A percentile compares a stretch with the other conserved stretches of the same genome.
Evolutionary conservation across 202 grass and related monocot species (phyloP).

Genomic region (Musa balbisiana): DNA sequence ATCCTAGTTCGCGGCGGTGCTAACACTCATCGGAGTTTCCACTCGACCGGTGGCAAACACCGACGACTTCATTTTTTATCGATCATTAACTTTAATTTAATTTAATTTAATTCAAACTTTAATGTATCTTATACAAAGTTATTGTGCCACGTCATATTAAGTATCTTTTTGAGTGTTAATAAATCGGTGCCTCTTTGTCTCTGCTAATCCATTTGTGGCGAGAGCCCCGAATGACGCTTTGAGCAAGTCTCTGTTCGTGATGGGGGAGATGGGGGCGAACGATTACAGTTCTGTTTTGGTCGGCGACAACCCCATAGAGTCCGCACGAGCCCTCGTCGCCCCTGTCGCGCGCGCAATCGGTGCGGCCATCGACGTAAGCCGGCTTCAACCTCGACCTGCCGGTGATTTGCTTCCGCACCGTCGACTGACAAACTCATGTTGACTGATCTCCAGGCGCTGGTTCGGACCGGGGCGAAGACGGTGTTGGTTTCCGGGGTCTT

Average conservation of each 20-base stretch:
- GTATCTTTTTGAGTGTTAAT: too few relatives aligned
- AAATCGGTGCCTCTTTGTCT: too few relatives aligned
- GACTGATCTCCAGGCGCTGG: background rate
- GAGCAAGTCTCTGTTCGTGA: background rate
- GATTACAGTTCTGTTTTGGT: background rate
- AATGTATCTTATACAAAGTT: too few relatives aligned
- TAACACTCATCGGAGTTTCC: too few relatives aligned
- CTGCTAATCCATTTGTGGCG: background rate
- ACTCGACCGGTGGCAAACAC: too few relatives aligned
- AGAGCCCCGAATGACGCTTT: background rate
- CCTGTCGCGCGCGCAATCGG: slow-evolving; percentile 14
- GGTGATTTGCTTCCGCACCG: background rate
- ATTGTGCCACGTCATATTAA: too few relatives aligned
- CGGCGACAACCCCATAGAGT: background rate
- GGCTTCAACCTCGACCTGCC: background rate
- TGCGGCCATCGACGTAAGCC: slow-evolving; percentile 20
- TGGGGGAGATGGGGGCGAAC: slow-evolving; percentile 10
- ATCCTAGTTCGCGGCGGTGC: too few relatives aligned
- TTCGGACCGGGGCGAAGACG: slow-evolving; percentile 27
- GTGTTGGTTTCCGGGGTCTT: slow-evolving; percentile 54
- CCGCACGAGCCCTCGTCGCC: background rate
- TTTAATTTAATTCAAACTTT: too few relatives aligned
- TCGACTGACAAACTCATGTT: slow-evolving; percentile 1
- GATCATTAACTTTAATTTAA: too few relatives aligned
- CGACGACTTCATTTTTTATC: too few relatives aligned